phyloP scores from a whole-genome alignment of 768 basidiomycete genomes.

The Tulasnella sp. region DNA sequence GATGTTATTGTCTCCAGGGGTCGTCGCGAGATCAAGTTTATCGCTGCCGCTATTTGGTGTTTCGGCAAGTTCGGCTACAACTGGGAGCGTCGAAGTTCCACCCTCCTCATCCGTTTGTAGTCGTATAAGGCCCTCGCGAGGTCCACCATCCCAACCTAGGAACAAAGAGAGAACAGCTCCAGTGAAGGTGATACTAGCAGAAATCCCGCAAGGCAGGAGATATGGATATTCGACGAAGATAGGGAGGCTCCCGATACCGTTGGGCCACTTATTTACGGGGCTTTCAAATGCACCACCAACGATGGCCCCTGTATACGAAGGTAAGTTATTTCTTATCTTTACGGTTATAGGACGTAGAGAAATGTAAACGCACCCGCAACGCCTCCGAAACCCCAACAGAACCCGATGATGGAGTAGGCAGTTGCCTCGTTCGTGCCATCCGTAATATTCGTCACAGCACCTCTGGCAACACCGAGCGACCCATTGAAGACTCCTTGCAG shows the following conservation, averaged over 20 bases:
- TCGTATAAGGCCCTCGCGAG: constrained; percentile 73
- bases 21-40: constrained; percentile 22
- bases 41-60: constrained; percentile 37
- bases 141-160: constrained; percentile 84
- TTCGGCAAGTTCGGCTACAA: constrained; percentile 36
- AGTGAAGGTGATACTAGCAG: constrained; percentile 60
- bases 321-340: too few species aligned
- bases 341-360: too few species aligned
- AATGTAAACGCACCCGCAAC: constrained; percentile 33
- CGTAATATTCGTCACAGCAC: constrained; percentile 76
- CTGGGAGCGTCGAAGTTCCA: background rate
- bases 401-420: constrained; percentile 92
- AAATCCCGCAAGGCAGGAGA: constrained; percentile 77
- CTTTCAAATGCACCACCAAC: constrained; percentile 75
- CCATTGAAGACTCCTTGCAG: constrained; percentile 89
- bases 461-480: constrained; percentile 91
- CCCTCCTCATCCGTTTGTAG: constrained; percentile 65
- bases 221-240: constrained; percentile 81
- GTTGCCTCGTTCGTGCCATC: constrained; percentile 87
- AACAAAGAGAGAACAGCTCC: constrained; percentile 85
- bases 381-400: constrained; percentile 96
- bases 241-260: constrained; percentile 49
- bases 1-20: constrained; percentile 35
- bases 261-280: constrained; percentile 80
- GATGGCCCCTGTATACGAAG: constrained; percentile 10